Evolutionary conservation across 148 eudicot genomes (phyloP).

Genomic region (Talinum fruticosum): DNA sequence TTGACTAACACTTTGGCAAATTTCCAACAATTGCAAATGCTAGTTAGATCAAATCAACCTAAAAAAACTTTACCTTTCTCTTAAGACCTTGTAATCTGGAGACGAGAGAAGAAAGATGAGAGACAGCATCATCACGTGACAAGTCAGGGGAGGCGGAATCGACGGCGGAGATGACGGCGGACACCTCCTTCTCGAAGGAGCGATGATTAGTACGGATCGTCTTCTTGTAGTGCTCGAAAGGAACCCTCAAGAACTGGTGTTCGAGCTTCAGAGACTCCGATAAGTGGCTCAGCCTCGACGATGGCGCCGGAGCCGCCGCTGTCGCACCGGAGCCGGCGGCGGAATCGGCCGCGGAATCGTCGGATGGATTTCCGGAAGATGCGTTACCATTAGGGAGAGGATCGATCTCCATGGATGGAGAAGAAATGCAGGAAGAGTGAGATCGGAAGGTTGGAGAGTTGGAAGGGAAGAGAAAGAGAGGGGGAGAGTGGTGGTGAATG

Average conservation of each 20-base stretch:
- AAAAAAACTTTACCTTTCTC: conserved; percentile 46
- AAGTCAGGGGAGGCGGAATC: conserved; percentile 42
- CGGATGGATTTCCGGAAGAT: conserved; percentile 26
- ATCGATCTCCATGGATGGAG: conserved; percentile 50
- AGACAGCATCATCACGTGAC: conserved; percentile 61
- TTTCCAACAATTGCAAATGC: background rate
- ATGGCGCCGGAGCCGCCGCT: conserved; percentile 25
- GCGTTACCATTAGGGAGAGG: conserved; percentile 50
- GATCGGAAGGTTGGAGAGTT: background rate
- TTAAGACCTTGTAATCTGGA: conserved; percentile 92
- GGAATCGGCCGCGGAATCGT: background rate
- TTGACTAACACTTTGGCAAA: background rate
- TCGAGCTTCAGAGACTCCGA: conserved; percentile 77
- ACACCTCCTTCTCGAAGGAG: conserved; percentile 72
- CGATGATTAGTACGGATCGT: conserved; percentile 85
- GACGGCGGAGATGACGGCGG: conserved; percentile 63
- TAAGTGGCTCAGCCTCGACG: conserved; percentile 41
- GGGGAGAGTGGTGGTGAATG: background rate
- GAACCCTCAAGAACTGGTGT: conserved; percentile 87
- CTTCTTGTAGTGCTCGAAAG: conserved; percentile 95
- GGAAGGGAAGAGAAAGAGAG: background rate
- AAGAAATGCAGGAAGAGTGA: background rate
- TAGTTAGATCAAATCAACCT: background rate
- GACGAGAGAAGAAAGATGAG: conserved; percentile 68
- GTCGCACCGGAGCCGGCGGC: background rate